A percentile compares a stretch with the other conserved stretches of the same genome.
Conservation (phyloP, 2,329 filamentous ascomycete species). For the Elsinoe arachidis region DNA sequence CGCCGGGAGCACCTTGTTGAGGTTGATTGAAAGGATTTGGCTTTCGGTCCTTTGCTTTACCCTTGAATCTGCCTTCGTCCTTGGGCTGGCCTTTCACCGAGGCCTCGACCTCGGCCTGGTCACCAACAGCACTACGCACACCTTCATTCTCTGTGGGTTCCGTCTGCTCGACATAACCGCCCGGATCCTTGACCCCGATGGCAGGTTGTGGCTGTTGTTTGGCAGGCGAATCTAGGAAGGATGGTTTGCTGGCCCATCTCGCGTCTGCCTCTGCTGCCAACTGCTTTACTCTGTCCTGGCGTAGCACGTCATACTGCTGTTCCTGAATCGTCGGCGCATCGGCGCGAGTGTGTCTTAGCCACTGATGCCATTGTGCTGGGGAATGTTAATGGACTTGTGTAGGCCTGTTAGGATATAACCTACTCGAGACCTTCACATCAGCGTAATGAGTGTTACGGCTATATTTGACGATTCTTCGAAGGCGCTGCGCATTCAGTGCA, state of each 20-base stretch:
- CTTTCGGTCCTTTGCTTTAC: constrained; percentile 21
- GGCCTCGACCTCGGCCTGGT: constrained; percentile 26
- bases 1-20: constrained; percentile 31
- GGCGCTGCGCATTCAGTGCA: constrained; percentile 43
- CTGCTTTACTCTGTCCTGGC: constrained; percentile 51
- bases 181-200: constrained; percentile 35
- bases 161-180: constrained; percentile 29
- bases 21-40: constrained; percentile 34
- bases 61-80: constrained; percentile 28
- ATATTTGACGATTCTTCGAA: constrained; percentile 52
- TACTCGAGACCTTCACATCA: constrained; percentile 54
- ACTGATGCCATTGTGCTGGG: constrained; percentile 60
- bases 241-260: constrained; percentile 52
- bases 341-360: constrained; percentile 53
- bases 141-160: constrained; percentile 25
- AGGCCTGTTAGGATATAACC: constrained; percentile 14
- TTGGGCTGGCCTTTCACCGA: constrained; percentile 19
- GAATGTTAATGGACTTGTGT: neutral
- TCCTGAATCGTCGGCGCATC: constrained; percentile 50
- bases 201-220: constrained; percentile 41
- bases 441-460: constrained; percentile 44
- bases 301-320: constrained; percentile 48
- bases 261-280: constrained; percentile 53
- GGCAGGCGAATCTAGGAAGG: constrained; percentile 48
- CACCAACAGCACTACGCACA: constrained; percentile 26